These are phyloP conservation scores for Barnettozyma vustinii DNA, from an alignment of 805 yeast genomes.

Conservation along the genomic window DNA sequence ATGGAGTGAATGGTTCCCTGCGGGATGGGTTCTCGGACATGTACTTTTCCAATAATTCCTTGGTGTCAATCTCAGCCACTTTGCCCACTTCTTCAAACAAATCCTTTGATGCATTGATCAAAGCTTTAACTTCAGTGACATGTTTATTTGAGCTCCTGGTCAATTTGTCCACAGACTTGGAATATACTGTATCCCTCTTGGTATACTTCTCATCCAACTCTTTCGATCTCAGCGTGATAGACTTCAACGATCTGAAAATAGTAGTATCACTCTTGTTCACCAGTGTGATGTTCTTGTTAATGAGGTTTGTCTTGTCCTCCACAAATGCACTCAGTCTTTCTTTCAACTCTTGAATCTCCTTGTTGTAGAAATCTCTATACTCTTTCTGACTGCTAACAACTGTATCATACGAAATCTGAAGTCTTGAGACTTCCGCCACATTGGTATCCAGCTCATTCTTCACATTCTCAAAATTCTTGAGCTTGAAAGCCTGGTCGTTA, in stretches of 20 bases:
- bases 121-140: slow-evolving; percentile 40
- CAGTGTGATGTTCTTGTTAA: slow-evolving; percentile 31
- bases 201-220: slow-evolving; percentile 45
- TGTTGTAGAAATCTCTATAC: slow-evolving; percentile 43
- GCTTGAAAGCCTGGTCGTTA: slow-evolving; percentile 44
- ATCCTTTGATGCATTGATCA: slow-evolving; percentile 43
- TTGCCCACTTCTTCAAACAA: slow-evolving; percentile 37
- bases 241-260: slow-evolving; percentile 43
- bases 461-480: slow-evolving; percentile 45
- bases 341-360: slow-evolving; percentile 37
- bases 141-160: slow-evolving; percentile 41
- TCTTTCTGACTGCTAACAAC: slow-evolving; percentile 46
- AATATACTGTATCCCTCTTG: slow-evolving; percentile 40
- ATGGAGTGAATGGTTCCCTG: slow-evolving; percentile 11
- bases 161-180: slow-evolving; percentile 38
- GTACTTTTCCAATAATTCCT: slow-evolving; percentile 24
- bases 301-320: slow-evolving; percentile 29
- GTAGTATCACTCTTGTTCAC: slow-evolving; percentile 44
- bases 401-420: slow-evolving; percentile 55
- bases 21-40: slow-evolving; percentile 16
- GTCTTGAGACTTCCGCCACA: slow-evolving; percentile 48
- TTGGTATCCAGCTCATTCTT: slow-evolving; percentile 43
- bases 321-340: slow-evolving; percentile 34
- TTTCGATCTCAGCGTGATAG: slow-evolving; percentile 40
- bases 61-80: slow-evolving; percentile 25